Percentiles rank a stretch among this genome's conserved stretches.
Evolutionary conservation across 225 moss, liverwort and hornwort genomes (phyloP).

Genomic region (Takakia lepidozioides): DNA sequence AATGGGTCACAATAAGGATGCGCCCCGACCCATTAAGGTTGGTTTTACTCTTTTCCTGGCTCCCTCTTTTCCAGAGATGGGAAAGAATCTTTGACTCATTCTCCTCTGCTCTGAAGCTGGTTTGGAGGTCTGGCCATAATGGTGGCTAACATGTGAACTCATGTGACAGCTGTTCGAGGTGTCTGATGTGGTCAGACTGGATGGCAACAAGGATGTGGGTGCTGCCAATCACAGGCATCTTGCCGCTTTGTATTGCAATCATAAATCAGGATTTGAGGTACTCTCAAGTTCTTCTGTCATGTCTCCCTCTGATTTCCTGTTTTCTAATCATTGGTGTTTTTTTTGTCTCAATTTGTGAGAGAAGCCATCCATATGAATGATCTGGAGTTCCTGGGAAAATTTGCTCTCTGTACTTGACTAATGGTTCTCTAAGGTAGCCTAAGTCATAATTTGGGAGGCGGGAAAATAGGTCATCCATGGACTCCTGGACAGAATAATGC

Average conservation of each 20-base stretch:
- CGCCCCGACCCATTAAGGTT: constrained; percentile 70
- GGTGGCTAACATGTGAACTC: too few relatives aligned
- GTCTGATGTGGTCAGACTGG: constrained; percentile 78
- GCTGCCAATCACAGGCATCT: constrained; percentile 78
- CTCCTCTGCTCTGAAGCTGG: constrained; percentile 7
- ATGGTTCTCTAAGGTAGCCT: too few relatives aligned
- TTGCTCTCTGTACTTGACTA: too few relatives aligned
- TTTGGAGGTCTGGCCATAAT: too few relatives aligned
- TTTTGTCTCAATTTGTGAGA: not conserved
- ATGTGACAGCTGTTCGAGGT: constrained; percentile 86
- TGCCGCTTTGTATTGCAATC: constrained; percentile 70
- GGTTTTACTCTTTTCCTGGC: too few relatives aligned
- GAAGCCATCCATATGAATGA: too few relatives aligned
- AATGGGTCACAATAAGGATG: constrained; percentile 80
- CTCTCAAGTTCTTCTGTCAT: not conserved
- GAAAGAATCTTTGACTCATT: not conserved
- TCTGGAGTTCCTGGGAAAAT: too few relatives aligned
- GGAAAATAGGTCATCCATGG: constrained; percentile 82
- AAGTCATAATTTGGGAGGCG: not conserved
- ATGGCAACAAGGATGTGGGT: constrained; percentile 63
- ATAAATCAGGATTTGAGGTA: constrained; percentile 95
- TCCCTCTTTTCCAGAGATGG: too few relatives aligned
- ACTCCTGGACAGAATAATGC: constrained; percentile 80
- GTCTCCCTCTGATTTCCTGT: constrained; percentile 1
- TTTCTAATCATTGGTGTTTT: constrained; percentile 10